These are phyloP conservation scores for Heteromeles arbutifolia DNA, from an alignment of 306 rosid species.

Conservation along the genomic window DNA sequence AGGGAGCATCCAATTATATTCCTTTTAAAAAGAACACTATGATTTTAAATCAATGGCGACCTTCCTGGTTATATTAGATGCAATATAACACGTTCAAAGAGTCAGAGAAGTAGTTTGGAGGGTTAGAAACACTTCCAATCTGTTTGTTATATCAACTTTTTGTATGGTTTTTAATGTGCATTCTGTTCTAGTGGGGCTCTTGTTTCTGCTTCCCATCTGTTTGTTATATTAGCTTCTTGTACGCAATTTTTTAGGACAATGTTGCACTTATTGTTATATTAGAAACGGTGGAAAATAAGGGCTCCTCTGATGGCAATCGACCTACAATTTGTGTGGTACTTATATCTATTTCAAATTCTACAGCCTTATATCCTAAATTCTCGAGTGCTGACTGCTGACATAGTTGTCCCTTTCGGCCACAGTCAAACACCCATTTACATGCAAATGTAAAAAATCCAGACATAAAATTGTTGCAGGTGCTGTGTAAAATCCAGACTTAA, in stretches of 20 bases:
- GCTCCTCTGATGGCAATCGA: background rate
- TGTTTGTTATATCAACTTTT: no score
- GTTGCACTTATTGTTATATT: slow-evolving; percentile 24
- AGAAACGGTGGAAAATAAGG: slow-evolving; percentile 7
- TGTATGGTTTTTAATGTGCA: background rate
- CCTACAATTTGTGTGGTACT: slow-evolving; percentile 31
- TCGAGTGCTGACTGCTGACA: background rate
- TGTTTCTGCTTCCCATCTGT: background rate
- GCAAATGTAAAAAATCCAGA: no score
- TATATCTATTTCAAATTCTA: background rate
- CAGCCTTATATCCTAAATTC: background rate
- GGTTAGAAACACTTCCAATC: background rate
- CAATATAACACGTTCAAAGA: background rate
- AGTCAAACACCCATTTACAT: slow-evolving; percentile 38
- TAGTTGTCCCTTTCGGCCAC: background rate
- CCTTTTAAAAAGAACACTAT: background rate
- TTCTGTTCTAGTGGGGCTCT: background rate
- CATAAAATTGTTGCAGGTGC: no score
- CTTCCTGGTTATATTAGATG: background rate
- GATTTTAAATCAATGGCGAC: background rate
- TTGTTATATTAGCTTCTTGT: no score
- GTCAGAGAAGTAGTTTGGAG: background rate
- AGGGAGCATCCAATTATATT: no score
- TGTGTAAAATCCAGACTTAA: no score
- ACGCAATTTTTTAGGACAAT: slow-evolving; percentile 14